These are phyloP conservation scores for Coniochaeta sp. DNA, from an alignment of 2,329 filamentous ascomycete species.

Conservation along the genomic window DNA sequence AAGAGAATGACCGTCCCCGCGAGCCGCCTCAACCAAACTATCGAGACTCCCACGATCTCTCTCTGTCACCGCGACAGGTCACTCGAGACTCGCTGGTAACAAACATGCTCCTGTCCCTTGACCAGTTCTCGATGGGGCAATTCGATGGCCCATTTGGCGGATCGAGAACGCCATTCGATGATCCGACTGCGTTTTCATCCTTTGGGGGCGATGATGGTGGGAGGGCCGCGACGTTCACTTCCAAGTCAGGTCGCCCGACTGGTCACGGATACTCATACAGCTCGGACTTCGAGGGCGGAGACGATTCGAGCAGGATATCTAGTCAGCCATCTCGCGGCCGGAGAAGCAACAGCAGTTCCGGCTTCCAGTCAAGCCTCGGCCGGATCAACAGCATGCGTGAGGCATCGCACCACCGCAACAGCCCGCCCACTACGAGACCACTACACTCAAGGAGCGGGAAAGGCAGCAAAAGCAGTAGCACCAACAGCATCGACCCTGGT, in stretches of 20 bases:
- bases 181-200: slow-evolving; percentile 26
- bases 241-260: slow-evolving; percentile 15
- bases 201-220: slow-evolving; percentile 16
- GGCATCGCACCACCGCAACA: slow-evolving; percentile 26
- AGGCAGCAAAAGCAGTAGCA: slow-evolving; percentile 68
- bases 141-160: slow-evolving; percentile 16
- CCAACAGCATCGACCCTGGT: slow-evolving; percentile 58
- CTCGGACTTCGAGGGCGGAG: slow-evolving; percentile 50
- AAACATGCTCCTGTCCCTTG: slow-evolving; percentile 90
- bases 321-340: slow-evolving; percentile 48
- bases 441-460: slow-evolving; percentile 51
- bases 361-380: slow-evolving; percentile 52
- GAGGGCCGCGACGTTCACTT: slow-evolving; percentile 17
- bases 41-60: slow-evolving; percentile 78
- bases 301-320: slow-evolving; percentile 48
- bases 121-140: slow-evolving; percentile 63
- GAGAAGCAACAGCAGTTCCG: slow-evolving; percentile 76
- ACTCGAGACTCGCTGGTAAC: slow-evolving; percentile 88
- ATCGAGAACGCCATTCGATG: slow-evolving; percentile 25
- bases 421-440: slow-evolving; percentile 32
- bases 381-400: slow-evolving; percentile 59
- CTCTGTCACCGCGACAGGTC: slow-evolving; percentile 66
- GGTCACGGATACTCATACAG: slow-evolving; percentile 50
- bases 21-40: slow-evolving; percentile 20
- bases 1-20: slow-evolving; percentile 24